A percentile compares a stretch with the other conserved stretches of the same genome.
phyloP scores from a whole-genome alignment of 2,329 filamentous ascomycete genomes.

The Curvularia spicifera region DNA sequence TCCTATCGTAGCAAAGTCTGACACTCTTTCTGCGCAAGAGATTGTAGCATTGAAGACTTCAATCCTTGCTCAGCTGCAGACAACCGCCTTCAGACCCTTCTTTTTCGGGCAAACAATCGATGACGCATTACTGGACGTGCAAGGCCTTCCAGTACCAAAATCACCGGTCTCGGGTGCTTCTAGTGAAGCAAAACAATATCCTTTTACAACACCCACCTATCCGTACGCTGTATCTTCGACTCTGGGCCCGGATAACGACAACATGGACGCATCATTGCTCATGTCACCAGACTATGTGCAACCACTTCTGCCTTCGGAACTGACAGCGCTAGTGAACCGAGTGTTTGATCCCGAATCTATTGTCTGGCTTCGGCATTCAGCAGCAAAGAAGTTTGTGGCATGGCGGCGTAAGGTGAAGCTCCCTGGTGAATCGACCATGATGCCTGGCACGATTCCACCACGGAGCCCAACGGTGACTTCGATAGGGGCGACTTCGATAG shows the following conservation, averaged over 20 bases:
- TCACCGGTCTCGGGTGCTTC: conserved; percentile 2
- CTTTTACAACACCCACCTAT: conserved; percentile 47
- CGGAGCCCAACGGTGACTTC: conserved; percentile 39
- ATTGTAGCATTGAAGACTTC: conserved; percentile 65
- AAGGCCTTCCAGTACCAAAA: conserved; percentile 35
- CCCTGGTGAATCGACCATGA: conserved; percentile 35
- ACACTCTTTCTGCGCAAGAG: conserved; percentile 67
- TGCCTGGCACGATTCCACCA: conserved; percentile 35
- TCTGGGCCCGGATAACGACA: conserved; percentile 73
- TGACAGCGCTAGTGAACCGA: conserved; percentile 70
- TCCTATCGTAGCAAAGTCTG: conserved; percentile 78
- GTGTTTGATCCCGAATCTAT: conserved; percentile 81
- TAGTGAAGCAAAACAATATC: conserved; percentile 32
- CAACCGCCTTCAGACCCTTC: conserved; percentile 68
- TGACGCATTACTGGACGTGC: conserved; percentile 45
- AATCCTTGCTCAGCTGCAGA: conserved; percentile 63
- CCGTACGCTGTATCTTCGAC: conserved; percentile 82
- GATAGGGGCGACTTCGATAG: conserved; percentile 43
- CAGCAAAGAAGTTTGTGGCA: conserved; percentile 79
- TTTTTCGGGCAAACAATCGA: conserved; percentile 62
- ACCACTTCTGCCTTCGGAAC: conserved; percentile 78
- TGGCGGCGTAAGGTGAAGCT: conserved; percentile 63
- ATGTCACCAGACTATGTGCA: conserved; percentile 92
- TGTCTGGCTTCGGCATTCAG: conserved; percentile 79
- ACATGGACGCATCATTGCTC: conserved; percentile 89